Percentiles rank a stretch among this genome's conserved stretches.
Evolutionary conservation across 1,139 yeast genomes (phyloP).

Genomic region (Wickerhamomyces sp.): DNA sequence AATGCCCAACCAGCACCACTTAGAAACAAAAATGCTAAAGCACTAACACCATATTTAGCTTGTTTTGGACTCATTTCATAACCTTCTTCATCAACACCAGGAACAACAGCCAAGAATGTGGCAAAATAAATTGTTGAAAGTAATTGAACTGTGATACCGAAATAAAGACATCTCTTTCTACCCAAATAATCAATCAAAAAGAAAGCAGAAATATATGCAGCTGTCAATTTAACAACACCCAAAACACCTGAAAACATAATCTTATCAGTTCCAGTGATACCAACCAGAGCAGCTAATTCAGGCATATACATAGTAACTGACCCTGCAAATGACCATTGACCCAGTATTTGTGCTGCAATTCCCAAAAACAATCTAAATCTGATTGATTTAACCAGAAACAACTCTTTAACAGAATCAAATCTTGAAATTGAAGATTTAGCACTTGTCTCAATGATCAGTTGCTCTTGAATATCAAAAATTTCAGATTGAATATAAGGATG

Average conservation of each 20-base stretch:
- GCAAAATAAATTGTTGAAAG: constrained; percentile 34
- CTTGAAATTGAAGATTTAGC: constrained; percentile 30
- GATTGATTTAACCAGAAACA: constrained; percentile 36
- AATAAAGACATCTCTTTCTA: constrained; percentile 39
- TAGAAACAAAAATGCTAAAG: constrained; percentile 47
- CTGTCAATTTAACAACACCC: constrained; percentile 42
- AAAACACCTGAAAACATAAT: constrained; percentile 52
- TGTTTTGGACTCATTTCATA: constrained; percentile 29
- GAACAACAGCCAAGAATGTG: constrained; percentile 41
- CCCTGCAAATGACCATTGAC: constrained; percentile 62
- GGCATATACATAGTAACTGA: constrained; percentile 53
- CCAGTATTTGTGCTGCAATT: constrained; percentile 42
- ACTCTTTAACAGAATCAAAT: constrained; percentile 29
- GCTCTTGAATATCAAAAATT: constrained; percentile 49
- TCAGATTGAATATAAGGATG: constrained; percentile 50
- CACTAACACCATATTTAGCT: constrained; percentile 40
- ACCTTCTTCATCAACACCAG: constrained; percentile 34
- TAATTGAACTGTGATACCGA: constrained; percentile 34
- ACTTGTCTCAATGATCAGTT: constrained; percentile 34
- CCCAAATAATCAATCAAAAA: constrained; percentile 43
- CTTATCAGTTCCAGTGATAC: constrained; percentile 35
- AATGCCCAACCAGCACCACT: constrained; percentile 59
- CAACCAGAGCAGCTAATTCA: constrained; percentile 45
- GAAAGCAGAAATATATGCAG: constrained; percentile 40
- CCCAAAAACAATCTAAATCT: constrained; percentile 45